These are phyloP conservation scores for Zizania palustris DNA, from an alignment of 202 grass and related monocot species.

Conservation along the genomic window DNA sequence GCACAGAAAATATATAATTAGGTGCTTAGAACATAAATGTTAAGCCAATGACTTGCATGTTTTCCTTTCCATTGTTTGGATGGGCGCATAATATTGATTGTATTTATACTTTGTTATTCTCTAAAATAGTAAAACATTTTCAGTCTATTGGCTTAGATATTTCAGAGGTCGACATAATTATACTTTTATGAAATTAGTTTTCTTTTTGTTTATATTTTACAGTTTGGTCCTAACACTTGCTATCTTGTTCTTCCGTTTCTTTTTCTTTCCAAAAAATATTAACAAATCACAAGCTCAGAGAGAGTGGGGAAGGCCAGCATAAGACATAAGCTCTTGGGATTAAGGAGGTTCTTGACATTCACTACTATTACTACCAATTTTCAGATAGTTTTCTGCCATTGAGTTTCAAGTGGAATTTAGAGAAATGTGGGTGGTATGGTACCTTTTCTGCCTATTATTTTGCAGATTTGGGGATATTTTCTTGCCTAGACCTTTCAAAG, in stretches of 20 bases:
- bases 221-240: conserved; percentile 24
- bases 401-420: no score
- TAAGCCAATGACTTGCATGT: neutral
- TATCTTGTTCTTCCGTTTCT: conserved; percentile 18
- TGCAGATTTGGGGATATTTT: no score
- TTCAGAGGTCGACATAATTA: conserved; percentile 76
- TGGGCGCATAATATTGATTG: neutral
- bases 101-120: neutral
- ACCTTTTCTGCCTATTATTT: no score
- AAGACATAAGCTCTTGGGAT: conserved; percentile 99
- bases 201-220: conserved; percentile 11
- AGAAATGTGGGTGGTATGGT: no score
- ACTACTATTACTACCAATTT: neutral
- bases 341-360: conserved; percentile 67
- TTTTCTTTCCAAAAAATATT: conserved; percentile 79
- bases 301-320: conserved; percentile 84
- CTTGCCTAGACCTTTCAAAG: no score
- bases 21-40: neutral
- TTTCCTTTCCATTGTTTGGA: conserved; percentile 3
- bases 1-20: conserved; percentile 8
- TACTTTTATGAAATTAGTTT: conserved; percentile 14
- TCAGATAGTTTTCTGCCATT: no score
- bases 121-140: neutral
- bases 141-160: neutral
- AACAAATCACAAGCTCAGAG: conserved; percentile 69